A percentile compares a stretch with the other conserved stretches of the same genome.
These are phyloP conservation scores for Lachnellula subtilissima DNA, from an alignment of 2,329 filamentous ascomycete genomes.

Conservation along the genomic window DNA sequence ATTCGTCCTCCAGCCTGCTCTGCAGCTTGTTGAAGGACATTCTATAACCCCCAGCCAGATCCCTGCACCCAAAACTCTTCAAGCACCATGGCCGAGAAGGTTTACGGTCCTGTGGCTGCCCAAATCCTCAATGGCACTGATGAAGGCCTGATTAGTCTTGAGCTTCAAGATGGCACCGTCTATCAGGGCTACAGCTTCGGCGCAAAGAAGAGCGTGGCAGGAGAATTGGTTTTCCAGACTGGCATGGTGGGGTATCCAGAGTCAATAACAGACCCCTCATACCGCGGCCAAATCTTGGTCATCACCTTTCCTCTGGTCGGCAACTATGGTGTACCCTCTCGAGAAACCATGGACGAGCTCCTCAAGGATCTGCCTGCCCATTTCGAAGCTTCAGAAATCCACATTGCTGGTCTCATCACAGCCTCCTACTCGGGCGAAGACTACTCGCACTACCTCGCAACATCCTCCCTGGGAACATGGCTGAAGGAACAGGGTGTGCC, in stretches of 20 bases:
- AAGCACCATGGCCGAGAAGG: constrained; percentile 9
- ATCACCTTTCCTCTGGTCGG: constrained; percentile 93
- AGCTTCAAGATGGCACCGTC: constrained; percentile 85
- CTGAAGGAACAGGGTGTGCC: constrained; percentile 93
- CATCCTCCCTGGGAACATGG: constrained; percentile 88
- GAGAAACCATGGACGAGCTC: constrained; percentile 78
- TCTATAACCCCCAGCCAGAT: background rate
- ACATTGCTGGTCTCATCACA: constrained; percentile 86
- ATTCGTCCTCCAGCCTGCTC: constrained; percentile 11
- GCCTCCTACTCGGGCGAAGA: constrained; percentile 92
- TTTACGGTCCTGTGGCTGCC: constrained; percentile 23
- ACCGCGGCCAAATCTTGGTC: constrained; percentile 90
- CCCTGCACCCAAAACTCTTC: background rate
- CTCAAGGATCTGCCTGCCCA: constrained; percentile 82
- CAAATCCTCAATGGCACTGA: constrained; percentile 31
- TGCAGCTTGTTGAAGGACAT: constrained; percentile 16
- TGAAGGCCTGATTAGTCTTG: constrained; percentile 72
- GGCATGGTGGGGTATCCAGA: constrained; percentile 99
- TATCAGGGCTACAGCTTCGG: constrained; percentile 97
- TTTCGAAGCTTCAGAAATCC: constrained; percentile 90
- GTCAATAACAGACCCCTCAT: constrained; percentile 82
- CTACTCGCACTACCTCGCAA: constrained; percentile 89
- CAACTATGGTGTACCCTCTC: constrained; percentile 94
- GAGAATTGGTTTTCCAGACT: constrained; percentile 98
- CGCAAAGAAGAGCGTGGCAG: constrained; percentile 87